These are phyloP conservation scores for Prunus kanzakura DNA, from an alignment of 306 rosid genomes.

Conservation along the genomic window DNA sequence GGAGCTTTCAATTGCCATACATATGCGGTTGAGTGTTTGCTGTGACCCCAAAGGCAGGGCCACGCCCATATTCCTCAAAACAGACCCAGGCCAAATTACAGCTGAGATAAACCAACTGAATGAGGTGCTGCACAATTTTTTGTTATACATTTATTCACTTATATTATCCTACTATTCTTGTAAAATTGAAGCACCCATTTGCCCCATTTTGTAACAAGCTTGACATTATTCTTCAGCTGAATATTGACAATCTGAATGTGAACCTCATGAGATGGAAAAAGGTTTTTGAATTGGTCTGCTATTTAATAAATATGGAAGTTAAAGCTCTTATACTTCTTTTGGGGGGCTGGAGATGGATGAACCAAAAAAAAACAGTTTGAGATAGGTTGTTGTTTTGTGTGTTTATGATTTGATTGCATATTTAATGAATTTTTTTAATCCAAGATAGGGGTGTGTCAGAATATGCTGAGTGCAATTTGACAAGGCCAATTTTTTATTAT, in stretches of 20 bases:
- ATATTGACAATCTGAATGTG: neutral
- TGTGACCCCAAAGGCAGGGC: constrained; percentile 25
- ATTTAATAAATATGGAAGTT: neutral
- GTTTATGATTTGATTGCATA: neutral
- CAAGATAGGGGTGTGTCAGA: neutral
- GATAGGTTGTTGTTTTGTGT: neutral
- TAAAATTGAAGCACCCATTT: constrained; percentile 5
- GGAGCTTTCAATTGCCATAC: constrained; percentile 18
- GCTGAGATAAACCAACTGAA: constrained; percentile 2
- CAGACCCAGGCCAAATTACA: neutral
- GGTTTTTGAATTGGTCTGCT: neutral
- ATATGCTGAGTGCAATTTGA: constrained; percentile 1
- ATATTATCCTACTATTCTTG: neutral
- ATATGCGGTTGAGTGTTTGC: neutral
- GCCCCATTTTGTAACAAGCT: constrained; percentile 6
- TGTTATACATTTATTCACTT: neutral
- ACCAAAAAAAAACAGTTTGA: neutral
- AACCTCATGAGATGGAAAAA: neutral
- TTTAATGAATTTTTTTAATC: neutral
- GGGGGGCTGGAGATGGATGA: constrained; percentile 3
- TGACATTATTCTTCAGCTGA: constrained; percentile 3
- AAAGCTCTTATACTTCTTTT: neutral
- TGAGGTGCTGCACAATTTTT: neutral
- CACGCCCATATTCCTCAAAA: constrained; percentile 26
- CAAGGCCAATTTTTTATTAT: neutral